Evolutionary conservation across 2,329 filamentous ascomycete species (phyloP).

Genomic region (Pseudofabraea citricarpa): DNA sequence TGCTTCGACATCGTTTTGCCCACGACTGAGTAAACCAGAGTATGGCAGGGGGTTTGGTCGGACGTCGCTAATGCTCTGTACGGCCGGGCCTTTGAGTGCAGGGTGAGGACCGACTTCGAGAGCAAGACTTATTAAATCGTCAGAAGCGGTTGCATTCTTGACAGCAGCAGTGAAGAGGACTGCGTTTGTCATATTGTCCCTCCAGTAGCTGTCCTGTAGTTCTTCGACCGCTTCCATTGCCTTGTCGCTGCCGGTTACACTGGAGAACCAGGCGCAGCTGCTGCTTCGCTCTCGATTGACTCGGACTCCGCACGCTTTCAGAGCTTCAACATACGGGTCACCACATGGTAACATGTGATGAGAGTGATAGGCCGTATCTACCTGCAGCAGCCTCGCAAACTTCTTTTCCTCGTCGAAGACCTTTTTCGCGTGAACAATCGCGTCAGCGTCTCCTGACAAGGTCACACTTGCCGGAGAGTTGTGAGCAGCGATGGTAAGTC

Average conservation of each 20-base stretch:
- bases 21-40: conserved; percentile 9
- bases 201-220: conserved; percentile 31
- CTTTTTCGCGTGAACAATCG: neutral
- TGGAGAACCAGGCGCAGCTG: conserved; percentile 13
- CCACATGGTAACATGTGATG: conserved; percentile 18
- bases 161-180: conserved; percentile 40
- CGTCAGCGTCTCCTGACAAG: conserved; percentile 10
- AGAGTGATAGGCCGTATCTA: conserved; percentile 17
- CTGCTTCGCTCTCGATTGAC: conserved; percentile 1
- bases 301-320: conserved; percentile 7
- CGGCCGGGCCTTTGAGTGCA: conserved; percentile 14
- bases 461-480: conserved; percentile 15
- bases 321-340: conserved; percentile 11
- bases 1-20: conserved; percentile 4
- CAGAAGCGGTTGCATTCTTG: conserved; percentile 3
- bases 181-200: conserved; percentile 33
- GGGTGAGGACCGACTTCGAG: conserved; percentile 21
- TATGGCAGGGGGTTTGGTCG: conserved; percentile 8
- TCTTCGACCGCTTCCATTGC: conserved; percentile 6
- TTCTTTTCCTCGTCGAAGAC: conserved; percentile 4
- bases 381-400: conserved; percentile 1
- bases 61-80: conserved; percentile 11
- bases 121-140: conserved; percentile 5
- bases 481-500: conserved; percentile 21
- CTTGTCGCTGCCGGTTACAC: conserved; percentile 5